Conservation (phyloP, 2,329 filamentous ascomycete species). For the Tolypocladium endophyticum region DNA sequence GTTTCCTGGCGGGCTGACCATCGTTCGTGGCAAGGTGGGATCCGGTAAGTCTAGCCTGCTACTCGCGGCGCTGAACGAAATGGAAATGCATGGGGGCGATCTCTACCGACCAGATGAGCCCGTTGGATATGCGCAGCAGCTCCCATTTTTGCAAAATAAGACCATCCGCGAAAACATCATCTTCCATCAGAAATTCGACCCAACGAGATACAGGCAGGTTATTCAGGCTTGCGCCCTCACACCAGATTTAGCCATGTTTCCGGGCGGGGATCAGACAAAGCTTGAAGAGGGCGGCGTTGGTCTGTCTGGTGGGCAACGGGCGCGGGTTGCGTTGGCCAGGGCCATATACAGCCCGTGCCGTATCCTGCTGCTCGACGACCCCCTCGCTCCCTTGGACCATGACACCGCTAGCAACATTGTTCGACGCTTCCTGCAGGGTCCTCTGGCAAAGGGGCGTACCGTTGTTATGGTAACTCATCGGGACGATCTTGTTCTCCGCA, state of each 20-base stretch:
- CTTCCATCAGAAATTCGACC: conserved; percentile 47
- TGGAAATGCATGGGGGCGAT: conserved; percentile 52
- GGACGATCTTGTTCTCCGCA: conserved; percentile 64
- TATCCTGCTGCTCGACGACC: conserved; percentile 51
- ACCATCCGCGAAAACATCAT: conserved; percentile 55
- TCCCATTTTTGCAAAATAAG: conserved; percentile 56
- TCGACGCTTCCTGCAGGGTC: conserved; percentile 46
- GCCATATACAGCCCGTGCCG: conserved; percentile 49
- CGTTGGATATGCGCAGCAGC: conserved; percentile 47
- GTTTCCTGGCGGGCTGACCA: conserved; percentile 39
- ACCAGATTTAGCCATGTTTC: conserved; percentile 45
- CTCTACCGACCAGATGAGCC: conserved; percentile 36
- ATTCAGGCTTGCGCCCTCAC: conserved; percentile 50
- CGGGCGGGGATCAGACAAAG: conserved; percentile 45
- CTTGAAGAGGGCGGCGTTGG: conserved; percentile 54
- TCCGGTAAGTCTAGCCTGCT: conserved; percentile 52
- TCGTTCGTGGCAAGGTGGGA: conserved; percentile 49
- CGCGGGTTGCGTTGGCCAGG: conserved; percentile 51
- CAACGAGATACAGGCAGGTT: conserved; percentile 44
- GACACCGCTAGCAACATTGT: conserved; percentile 52
- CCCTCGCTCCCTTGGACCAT: conserved; percentile 52
- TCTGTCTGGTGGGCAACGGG: conserved; percentile 53
- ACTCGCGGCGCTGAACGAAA: conserved; percentile 48
- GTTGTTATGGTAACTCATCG: conserved; percentile 73
- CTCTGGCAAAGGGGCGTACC: conserved; percentile 52